phyloP scores from a whole-genome alignment of 768 basidiomycete species.

The Suillus subluteus region DNA sequence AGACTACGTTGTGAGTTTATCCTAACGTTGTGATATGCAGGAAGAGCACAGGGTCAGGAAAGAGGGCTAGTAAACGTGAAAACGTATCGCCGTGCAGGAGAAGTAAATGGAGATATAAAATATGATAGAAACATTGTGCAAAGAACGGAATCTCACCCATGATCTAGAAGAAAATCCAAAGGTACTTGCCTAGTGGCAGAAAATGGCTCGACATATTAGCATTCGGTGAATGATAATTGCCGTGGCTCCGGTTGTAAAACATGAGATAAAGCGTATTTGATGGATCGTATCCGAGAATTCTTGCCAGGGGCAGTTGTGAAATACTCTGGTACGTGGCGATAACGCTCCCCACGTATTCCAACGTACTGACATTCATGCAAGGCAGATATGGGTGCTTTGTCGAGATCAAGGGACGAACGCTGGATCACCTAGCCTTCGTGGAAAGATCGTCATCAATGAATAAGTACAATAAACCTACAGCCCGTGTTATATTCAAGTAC shows the following conservation, averaged over 20 bases:
- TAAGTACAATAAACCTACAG: background rate
- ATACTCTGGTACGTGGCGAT: background rate
- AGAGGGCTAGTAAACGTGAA: background rate
- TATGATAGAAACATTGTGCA: too few species aligned
- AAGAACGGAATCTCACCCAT: background rate
- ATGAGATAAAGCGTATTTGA: background rate
- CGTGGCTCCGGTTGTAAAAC: background rate
- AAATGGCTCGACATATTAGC: background rate
- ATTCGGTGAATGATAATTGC: background rate
- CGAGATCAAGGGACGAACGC: background rate
- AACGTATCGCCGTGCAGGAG: background rate
- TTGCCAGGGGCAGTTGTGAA: background rate
- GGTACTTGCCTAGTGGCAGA: background rate
- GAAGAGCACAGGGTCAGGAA: background rate
- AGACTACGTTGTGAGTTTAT: background rate
- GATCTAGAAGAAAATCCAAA: background rate
- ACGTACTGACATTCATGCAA: background rate
- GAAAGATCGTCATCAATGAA: background rate
- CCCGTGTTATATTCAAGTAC: background rate
- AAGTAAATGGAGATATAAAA: background rate
- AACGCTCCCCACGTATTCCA: background rate
- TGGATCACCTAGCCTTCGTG: background rate
- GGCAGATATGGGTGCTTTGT: background rate
- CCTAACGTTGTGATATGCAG: background rate
- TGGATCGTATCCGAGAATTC: background rate